Evolutionary conservation across 176 grass and related monocot species (phyloP).

Genomic region (Triticum turgidum): DNA sequence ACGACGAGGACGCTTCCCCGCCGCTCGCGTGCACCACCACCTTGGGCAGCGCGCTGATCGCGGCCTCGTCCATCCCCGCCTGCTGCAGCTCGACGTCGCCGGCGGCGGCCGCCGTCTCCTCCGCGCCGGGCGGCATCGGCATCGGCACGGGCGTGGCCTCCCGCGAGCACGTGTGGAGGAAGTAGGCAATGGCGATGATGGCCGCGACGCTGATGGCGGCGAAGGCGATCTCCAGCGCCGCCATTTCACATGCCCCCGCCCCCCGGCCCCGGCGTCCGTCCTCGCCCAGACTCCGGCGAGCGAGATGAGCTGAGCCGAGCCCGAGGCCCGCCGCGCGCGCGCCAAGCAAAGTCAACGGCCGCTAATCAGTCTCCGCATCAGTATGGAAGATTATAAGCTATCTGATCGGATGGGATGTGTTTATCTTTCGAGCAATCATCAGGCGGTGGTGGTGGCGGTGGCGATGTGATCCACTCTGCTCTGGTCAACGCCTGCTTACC

Average conservation of each 20-base stretch:
- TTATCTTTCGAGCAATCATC: neutral
- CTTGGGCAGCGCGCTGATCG: slow-evolving; percentile 35
- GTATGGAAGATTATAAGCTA: neutral
- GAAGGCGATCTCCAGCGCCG: slow-evolving; percentile 11
- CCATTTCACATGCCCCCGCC: slow-evolving; percentile 10
- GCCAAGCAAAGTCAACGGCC: neutral
- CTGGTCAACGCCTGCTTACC: neutral
- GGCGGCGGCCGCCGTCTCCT: neutral
- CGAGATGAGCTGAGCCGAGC: neutral
- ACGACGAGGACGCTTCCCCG: neutral
- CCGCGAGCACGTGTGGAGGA: slow-evolving; percentile 14
- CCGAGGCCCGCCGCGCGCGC: neutral
- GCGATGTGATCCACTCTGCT: neutral
- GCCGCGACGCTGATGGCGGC: neutral
- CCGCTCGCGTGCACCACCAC: slow-evolving; percentile 24
- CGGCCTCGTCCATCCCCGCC: slow-evolving; percentile 38
- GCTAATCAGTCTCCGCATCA: neutral
- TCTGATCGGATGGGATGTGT: neutral
- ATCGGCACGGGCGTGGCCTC: neutral
- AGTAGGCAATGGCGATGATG: neutral
- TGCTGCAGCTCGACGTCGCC: neutral
- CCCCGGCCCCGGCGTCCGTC: neutral
- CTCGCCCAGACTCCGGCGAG: neutral
- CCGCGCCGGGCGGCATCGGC: neutral
- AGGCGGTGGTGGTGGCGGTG: neutral